These are phyloP conservation scores for Cladophialophora immunda DNA, from an alignment of 2,329 filamentous ascomycete genomes.

Conservation along the genomic window DNA sequence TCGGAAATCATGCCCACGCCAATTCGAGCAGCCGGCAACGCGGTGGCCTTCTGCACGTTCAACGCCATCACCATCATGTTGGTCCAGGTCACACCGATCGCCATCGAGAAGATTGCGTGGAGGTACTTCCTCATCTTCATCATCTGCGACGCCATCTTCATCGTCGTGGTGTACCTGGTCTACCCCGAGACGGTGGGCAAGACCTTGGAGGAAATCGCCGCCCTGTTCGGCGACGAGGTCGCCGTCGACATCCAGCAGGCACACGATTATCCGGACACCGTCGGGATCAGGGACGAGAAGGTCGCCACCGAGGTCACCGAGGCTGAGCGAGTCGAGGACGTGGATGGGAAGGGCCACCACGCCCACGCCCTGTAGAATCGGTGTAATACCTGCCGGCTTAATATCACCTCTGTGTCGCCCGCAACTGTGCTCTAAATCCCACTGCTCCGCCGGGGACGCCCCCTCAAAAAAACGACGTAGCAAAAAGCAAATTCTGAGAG, in stretches of 20 bases:
- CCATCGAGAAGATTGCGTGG: slow-evolving; percentile 44
- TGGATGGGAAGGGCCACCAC: slow-evolving; percentile 3
- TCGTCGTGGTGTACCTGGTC: slow-evolving; percentile 46
- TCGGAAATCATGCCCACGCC: slow-evolving; percentile 25
- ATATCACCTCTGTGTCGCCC: too few relatives aligned
- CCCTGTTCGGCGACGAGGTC: slow-evolving; percentile 26
- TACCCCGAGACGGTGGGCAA: slow-evolving; percentile 40
- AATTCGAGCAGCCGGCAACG: slow-evolving; percentile 25
- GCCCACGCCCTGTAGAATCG: not conserved
- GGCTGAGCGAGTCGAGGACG: slow-evolving; percentile 10
- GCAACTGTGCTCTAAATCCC: too few relatives aligned
- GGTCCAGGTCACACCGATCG: slow-evolving; percentile 41
- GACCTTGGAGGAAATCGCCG: slow-evolving; percentile 35
- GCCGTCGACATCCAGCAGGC: slow-evolving; percentile 13
- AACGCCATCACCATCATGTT: slow-evolving; percentile 30
- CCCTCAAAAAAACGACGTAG: too few relatives aligned
- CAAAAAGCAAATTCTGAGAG: too few relatives aligned
- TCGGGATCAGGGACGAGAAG: slow-evolving; percentile 4
- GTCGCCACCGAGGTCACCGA: slow-evolving; percentile 6
- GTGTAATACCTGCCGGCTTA: too few relatives aligned
- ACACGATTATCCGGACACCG: slow-evolving; percentile 4
- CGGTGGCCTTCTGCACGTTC: slow-evolving; percentile 27
- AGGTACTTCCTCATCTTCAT: slow-evolving; percentile 48
- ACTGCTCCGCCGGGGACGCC: too few relatives aligned
- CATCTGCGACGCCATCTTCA: slow-evolving; percentile 37